phyloP scores from a whole-genome alignment of 1,139 yeast genomes.

The Taphrina wiesneri region DNA sequence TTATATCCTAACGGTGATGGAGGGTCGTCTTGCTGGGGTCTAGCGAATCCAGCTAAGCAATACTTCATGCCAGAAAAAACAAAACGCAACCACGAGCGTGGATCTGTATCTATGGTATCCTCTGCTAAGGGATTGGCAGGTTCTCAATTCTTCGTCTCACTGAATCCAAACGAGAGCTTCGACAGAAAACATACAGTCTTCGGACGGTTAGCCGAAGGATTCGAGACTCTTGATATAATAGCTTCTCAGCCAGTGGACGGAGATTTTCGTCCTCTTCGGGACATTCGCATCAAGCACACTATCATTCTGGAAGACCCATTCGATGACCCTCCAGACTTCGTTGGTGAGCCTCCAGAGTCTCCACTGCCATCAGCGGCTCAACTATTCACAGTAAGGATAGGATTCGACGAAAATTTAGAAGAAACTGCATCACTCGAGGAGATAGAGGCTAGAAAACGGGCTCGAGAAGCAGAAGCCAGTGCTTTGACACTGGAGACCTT shows the following conservation, averaged over 20 bases:
- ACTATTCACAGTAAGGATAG: constrained; percentile 47
- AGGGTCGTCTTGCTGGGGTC: constrained; percentile 48
- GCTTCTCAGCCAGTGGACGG: constrained; percentile 51
- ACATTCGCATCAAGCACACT: constrained; percentile 56
- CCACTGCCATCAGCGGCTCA: constrained; percentile 50
- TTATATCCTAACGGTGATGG: constrained; percentile 49
- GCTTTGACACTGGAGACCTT: constrained; percentile 64
- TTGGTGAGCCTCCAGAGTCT: constrained; percentile 39
- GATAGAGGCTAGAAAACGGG: constrained; percentile 41
- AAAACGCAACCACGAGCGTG: constrained; percentile 44
- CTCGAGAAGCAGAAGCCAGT: constrained; percentile 52
- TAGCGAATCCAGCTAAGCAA: constrained; percentile 39
- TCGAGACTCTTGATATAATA: constrained; percentile 52
- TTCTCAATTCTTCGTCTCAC: constrained; percentile 45
- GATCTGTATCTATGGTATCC: constrained; percentile 49
- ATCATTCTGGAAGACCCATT: constrained; percentile 60
- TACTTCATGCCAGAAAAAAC: constrained; percentile 40
- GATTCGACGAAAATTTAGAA: constrained; percentile 43
- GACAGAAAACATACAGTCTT: constrained; percentile 46
- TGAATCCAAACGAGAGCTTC: constrained; percentile 41
- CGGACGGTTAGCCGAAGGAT: constrained; percentile 58
- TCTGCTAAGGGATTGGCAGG: constrained; percentile 42
- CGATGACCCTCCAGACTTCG: constrained; percentile 45
- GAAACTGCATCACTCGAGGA: constrained; percentile 41
- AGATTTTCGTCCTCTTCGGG: constrained; percentile 51